phyloP scores from a whole-genome alignment of 495 filamentous ascomycete species.

The Podospora pseudoanserina region DNA sequence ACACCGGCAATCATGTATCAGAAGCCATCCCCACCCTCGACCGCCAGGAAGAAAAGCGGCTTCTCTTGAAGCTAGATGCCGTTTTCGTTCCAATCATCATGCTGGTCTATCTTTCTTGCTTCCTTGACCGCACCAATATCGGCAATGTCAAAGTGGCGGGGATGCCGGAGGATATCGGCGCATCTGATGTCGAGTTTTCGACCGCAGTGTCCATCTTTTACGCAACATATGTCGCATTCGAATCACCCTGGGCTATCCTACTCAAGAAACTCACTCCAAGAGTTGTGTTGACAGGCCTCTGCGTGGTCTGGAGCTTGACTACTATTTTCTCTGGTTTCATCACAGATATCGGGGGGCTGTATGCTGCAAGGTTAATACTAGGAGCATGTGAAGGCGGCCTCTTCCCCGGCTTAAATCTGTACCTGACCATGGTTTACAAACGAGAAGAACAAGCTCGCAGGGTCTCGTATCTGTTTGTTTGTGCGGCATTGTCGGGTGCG shows the following conservation, averaged over 20 bases:
- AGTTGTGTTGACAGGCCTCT: constrained; percentile 57
- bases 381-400: constrained; percentile 60
- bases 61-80: constrained; percentile 50
- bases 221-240: constrained; percentile 73
- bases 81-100: constrained; percentile 51
- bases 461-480: constrained; percentile 77
- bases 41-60: constrained; percentile 47
- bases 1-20: neutral
- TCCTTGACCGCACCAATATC: constrained; percentile 55
- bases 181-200: constrained; percentile 59
- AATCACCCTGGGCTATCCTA: constrained; percentile 73
- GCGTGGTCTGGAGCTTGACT: constrained; percentile 53
- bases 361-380: constrained; percentile 52
- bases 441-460: constrained; percentile 44
- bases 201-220: constrained; percentile 73
- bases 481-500: constrained; percentile 71
- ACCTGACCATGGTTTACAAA: constrained; percentile 76
- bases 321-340: constrained; percentile 54
- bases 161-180: constrained; percentile 43
- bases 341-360: constrained; percentile 44
- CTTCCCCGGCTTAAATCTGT: constrained; percentile 77
- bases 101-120: constrained; percentile 55
- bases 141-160: constrained; percentile 48
- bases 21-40: constrained; percentile 37
- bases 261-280: constrained; percentile 63